Conservation (phyloP, 805 yeast species). For the Metschnikowia picachoensis region DNA sequence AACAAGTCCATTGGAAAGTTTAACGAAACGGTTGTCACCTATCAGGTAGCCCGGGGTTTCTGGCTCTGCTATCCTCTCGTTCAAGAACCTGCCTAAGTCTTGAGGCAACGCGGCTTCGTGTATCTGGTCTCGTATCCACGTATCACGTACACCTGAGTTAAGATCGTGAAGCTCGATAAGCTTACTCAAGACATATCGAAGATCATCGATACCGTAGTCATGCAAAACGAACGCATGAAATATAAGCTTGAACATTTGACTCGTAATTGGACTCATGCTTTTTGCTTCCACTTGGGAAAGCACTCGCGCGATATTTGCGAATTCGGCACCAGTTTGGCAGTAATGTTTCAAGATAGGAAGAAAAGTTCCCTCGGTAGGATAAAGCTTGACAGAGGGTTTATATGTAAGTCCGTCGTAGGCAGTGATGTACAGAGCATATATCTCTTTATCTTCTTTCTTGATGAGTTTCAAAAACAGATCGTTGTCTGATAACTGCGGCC, state of each 20-base stretch:
- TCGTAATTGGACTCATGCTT: conserved; percentile 31
- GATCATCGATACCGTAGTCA: conserved; percentile 1
- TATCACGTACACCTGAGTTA: conserved; percentile 9
- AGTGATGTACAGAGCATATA: conserved; percentile 15
- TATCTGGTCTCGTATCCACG: conserved; percentile 13
- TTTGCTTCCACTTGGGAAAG: conserved; percentile 19
- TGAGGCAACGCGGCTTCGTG: conserved; percentile 10
- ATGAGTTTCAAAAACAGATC: conserved; percentile 20
- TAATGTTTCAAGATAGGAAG: conserved; percentile 19
- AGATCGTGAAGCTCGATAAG: conserved; percentile 13
- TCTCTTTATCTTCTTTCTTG: conserved; percentile 20
- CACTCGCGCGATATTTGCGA: conserved; percentile 13
- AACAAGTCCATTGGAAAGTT: conserved; percentile 15
- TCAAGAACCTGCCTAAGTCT: conserved; percentile 4
- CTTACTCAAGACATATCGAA: conserved; percentile 10
- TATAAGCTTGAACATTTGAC: conserved; percentile 24
- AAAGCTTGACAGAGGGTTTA: conserved; percentile 15
- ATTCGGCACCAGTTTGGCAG: conserved; percentile 11
- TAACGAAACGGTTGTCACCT: conserved; percentile 9
- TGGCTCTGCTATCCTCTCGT: conserved; percentile 2
- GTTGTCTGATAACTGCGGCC: conserved; percentile 6
- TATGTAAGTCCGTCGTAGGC: conserved; percentile 16
- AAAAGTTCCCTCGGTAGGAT: conserved; percentile 27
- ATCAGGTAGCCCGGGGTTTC: conserved; percentile 1
- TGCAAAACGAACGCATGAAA: conserved; percentile 16